Evolutionary conservation across 352 stramenopile genomes (phyloP).

Genomic region (Globisporangium megalacanthum): DNA sequence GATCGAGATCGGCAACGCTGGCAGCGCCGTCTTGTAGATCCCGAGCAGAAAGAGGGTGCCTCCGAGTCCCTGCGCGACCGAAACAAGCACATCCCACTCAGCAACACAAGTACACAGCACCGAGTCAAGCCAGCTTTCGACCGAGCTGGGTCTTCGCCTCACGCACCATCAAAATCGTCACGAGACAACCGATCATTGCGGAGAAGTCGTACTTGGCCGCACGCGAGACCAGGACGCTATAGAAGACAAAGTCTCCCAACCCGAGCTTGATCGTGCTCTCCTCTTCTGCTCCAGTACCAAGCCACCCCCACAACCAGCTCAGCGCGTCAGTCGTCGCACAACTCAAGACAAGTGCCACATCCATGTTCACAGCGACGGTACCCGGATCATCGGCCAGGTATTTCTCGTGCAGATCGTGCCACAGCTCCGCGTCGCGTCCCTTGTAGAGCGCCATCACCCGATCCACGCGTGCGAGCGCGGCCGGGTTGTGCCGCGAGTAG

Average conservation of each 20-base stretch:
- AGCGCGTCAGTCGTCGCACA: background rate
- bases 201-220: constrained; percentile 95
- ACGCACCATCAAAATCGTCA: constrained; percentile 90
- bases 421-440: constrained; percentile 66
- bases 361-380: constrained; percentile 11
- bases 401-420: constrained; percentile 71
- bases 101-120: background rate
- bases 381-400: constrained; percentile 56
- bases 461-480: constrained; percentile 55
- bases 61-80: constrained; percentile 67
- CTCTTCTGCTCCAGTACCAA: constrained; percentile 24
- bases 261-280: constrained; percentile 92
- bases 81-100: constrained; percentile 2
- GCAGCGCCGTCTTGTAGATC: constrained; percentile 94
- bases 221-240: constrained; percentile 96
- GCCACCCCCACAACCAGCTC: background rate
- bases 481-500: constrained; percentile 65
- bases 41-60: constrained; percentile 94
- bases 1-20: constrained; percentile 95
- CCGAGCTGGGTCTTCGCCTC: background rate
- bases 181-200: constrained; percentile 91
- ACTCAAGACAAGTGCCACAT: too few relatives aligned
- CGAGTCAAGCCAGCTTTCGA: constrained; percentile 5
- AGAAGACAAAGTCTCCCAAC: constrained; percentile 99
- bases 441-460: constrained; percentile 73